Conservation (phyloP, 164 flowering plant species). For the Vitis amurensis region DNA sequence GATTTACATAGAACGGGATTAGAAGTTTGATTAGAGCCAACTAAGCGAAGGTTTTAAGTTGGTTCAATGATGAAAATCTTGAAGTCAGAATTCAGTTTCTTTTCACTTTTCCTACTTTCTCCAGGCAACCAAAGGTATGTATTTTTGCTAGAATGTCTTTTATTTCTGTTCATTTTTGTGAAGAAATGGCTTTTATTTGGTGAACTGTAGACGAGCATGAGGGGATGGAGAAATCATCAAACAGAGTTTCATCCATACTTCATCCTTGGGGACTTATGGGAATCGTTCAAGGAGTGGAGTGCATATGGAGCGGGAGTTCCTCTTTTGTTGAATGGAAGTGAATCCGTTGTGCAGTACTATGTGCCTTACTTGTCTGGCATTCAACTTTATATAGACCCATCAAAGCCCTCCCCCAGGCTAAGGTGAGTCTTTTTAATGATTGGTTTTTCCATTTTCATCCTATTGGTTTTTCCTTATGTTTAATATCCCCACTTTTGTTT, state of each 20-base stretch:
- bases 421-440: constrained; percentile 25
- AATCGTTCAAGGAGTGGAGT: constrained; percentile 76
- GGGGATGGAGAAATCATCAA: constrained; percentile 36
- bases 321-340: constrained; percentile 48
- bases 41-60: not conserved
- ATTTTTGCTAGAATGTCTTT: not conserved
- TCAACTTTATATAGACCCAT: constrained; percentile 55
- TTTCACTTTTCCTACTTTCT: not conserved
- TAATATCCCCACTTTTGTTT: too few species aligned
- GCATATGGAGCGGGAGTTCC: constrained; percentile 83
- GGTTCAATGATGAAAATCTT: not conserved
- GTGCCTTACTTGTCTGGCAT: constrained; percentile 80
- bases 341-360: constrained; percentile 68
- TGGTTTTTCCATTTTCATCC: too few species aligned
- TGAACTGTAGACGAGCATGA: constrained; percentile 33
- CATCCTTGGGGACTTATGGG: constrained; percentile 73
- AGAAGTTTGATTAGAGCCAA: too few species aligned
- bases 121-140: not conserved
- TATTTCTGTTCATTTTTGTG: not conserved
- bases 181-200: not conserved
- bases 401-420: constrained; percentile 24
- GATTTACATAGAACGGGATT: not conserved
- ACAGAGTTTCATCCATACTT: constrained; percentile 43
- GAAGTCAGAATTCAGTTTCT: not conserved
- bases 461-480: too few species aligned